A percentile compares a stretch with the other conserved stretches of the same genome.
Evolutionary conservation across 805 yeast genomes (phyloP).

Genomic region (Yamadazyma akitaensis): DNA sequence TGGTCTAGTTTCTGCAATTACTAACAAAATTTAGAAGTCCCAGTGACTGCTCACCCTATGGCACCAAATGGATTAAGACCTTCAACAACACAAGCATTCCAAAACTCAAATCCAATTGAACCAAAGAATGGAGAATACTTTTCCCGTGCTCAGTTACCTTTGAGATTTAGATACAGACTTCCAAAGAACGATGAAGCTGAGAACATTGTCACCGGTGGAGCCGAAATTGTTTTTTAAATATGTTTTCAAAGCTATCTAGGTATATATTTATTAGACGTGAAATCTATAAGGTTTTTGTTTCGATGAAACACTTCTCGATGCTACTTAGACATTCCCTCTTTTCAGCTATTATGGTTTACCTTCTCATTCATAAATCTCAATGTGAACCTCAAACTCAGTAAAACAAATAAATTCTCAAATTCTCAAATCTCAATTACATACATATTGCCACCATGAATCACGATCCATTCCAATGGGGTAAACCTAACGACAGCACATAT

Average conservation of each 20-base stretch:
- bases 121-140: constrained; percentile 40
- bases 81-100: constrained; percentile 16
- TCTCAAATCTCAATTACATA: background rate
- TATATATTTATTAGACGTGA: background rate
- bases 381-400: too few species aligned
- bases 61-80: constrained; percentile 46
- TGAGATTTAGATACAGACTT: constrained; percentile 64
- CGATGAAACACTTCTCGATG: too few species aligned
- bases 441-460: constrained; percentile 67
- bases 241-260: background rate
- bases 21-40: constrained; percentile 8
- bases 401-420: background rate
- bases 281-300: background rate
- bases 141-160: constrained; percentile 66
- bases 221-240: constrained; percentile 48
- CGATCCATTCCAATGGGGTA: constrained; percentile 94
- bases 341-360: too few species aligned
- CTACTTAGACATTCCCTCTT: too few species aligned
- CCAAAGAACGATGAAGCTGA: constrained; percentile 72
- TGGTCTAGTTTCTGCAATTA: background rate
- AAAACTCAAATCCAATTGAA: constrained; percentile 36
- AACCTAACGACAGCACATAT: constrained; percentile 79
- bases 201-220: constrained; percentile 80
- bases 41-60: constrained; percentile 29
- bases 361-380: too few species aligned